These are phyloP conservation scores for Rossbeevera mucosa DNA, from an alignment of 768 basidiomycete genomes.

Conservation along the genomic window DNA sequence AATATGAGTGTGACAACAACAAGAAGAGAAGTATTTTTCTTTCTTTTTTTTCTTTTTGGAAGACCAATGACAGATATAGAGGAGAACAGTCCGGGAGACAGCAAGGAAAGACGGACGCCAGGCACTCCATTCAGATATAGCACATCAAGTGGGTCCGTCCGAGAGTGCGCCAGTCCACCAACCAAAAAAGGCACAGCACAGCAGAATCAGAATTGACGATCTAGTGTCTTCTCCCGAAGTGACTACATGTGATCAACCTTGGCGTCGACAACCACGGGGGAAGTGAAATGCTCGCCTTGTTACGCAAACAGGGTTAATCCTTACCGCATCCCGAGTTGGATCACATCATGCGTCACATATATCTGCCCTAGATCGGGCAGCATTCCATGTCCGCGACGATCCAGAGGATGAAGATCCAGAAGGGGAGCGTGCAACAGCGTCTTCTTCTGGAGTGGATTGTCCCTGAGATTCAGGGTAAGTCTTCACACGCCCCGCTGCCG, in stretches of 20 bases:
- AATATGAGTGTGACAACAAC: background rate
- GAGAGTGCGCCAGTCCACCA: background rate
- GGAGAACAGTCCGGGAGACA: too few species aligned
- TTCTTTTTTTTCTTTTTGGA: background rate
- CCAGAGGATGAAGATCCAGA: slow-evolving; percentile 16
- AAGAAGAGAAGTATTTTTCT: background rate
- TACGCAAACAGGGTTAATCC: background rate
- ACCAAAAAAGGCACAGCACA: background rate
- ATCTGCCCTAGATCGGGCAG: slow-evolving; percentile 7
- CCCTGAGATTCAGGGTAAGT: slow-evolving; percentile 4
- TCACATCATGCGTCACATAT: slow-evolving; percentile 2
- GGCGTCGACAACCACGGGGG: background rate
- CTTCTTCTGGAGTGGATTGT: background rate
- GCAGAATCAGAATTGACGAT: background rate
- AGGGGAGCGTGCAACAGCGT: background rate
- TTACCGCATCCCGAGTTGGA: background rate
- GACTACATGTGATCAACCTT: background rate
- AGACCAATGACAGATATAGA: background rate
- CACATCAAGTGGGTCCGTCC: background rate
- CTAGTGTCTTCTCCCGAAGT: background rate
- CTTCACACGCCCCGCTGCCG: slow-evolving; percentile 6
- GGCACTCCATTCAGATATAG: background rate
- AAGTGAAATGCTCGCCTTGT: background rate
- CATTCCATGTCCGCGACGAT: slow-evolving; percentile 20
- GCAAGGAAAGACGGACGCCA: background rate